Evolutionary conservation across 2,329 filamentous ascomycete species (phyloP), one percentile per base, ranked within the genome.

Genomic region (Penicillium oxalicum): DNA sequence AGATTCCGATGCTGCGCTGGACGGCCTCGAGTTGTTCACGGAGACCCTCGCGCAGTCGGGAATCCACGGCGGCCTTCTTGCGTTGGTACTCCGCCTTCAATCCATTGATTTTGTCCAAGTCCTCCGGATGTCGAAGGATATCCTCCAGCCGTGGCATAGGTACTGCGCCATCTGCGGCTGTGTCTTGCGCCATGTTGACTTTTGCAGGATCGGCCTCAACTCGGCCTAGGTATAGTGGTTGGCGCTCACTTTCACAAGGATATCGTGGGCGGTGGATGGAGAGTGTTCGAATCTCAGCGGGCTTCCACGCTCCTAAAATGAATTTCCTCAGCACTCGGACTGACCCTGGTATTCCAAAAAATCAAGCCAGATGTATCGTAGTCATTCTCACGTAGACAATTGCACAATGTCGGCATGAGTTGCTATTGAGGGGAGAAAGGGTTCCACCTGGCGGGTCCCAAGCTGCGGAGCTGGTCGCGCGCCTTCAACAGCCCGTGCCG

Each of bases 11-110:
- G 68, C 93, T 93, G 58, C 87, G 81, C 73, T 97, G 91, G 9
- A 93, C 96, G 47, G 91, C 87, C 72, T 95, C 88, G 49, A 98
- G 81, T 77, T 98, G 93, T 64, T 95, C 90, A 61, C 88, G 84
- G 56, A 97, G 79, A 34, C 89, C 91, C 68, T 83, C 83, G 56
- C 91, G 88, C 48, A 98, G 84, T 74, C 95, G 90, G 44, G 84
- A 84, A 73, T 98, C 93, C 52, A 98, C 83, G 48, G 87, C 88
- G 28, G 82, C 81, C 74, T 98, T 98, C 75, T 96, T 97, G 65
- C 93, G 88, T 59, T 83, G 82, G 73, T 97, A 95, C 69, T 98
- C 93, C 58, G 87, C 81, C 74, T 94, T 95, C 65, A 98, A 79
- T 40, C 83, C 83, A 45, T 84, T 77, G 63, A 98, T 91, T 77